Evolutionary conservation across 768 basidiomycete species (phyloP).

Genomic region (Termitomyces sp.): DNA sequence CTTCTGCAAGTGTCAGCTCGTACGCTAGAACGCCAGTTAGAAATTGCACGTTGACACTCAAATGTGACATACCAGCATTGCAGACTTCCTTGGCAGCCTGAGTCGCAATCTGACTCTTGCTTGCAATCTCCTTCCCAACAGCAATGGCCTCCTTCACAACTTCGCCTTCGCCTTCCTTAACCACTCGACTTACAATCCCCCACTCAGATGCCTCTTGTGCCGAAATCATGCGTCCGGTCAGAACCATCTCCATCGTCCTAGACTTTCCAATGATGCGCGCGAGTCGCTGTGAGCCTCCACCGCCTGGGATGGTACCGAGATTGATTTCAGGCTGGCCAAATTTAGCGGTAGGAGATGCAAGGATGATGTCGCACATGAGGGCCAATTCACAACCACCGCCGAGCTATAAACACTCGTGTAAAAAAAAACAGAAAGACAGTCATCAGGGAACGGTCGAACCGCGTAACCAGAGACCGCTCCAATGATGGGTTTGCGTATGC

Average conservation of each 20-base stretch:
- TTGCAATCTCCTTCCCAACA: slow-evolving; percentile 75
- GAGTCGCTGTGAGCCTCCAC: slow-evolving; percentile 91
- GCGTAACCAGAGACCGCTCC: slow-evolving; percentile 96
- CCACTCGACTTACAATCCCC: slow-evolving; percentile 86
- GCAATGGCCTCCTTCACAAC: slow-evolving; percentile 87
- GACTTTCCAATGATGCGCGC: slow-evolving; percentile 87
- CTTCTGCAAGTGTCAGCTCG: slow-evolving; percentile 79
- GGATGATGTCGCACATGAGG: slow-evolving; percentile 93
- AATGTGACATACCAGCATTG: slow-evolving; percentile 62
- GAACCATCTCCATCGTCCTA: slow-evolving; percentile 89
- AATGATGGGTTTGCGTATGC: slow-evolving; percentile 88
- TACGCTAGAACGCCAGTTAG: slow-evolving; percentile 47
- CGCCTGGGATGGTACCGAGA: slow-evolving; percentile 92
- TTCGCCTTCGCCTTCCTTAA: slow-evolving; percentile 69
- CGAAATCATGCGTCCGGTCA: slow-evolving; percentile 81
- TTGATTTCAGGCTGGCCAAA: slow-evolving; percentile 98
- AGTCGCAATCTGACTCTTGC: slow-evolving; percentile 80
- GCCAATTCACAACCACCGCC: slow-evolving; percentile 98
- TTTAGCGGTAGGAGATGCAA: slow-evolving; percentile 84
- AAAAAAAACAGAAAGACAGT: background rate
- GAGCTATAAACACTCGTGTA: slow-evolving; percentile 53
- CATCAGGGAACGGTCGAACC: slow-evolving; percentile 42
- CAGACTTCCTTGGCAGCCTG: slow-evolving; percentile 93
- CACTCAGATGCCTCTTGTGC: slow-evolving; percentile 83
- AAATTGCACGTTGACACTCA: background rate